These are phyloP conservation scores for Tuctoria greenei DNA, from an alignment of 176 grass and related monocot species.

Conservation along the genomic window DNA sequence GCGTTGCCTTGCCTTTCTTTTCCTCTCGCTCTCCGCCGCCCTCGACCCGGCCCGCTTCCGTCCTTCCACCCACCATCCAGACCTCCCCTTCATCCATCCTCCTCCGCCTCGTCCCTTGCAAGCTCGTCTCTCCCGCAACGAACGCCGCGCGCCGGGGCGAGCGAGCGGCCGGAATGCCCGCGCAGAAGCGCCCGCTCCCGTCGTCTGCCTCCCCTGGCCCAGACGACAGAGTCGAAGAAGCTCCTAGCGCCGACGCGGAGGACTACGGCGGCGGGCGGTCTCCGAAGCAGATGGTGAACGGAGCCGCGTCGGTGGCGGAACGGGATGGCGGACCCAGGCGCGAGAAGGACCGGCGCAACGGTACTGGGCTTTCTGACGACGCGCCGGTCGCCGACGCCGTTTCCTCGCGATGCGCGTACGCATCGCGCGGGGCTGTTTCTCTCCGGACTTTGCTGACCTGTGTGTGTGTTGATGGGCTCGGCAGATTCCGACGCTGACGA, in stretches of 20 bases:
- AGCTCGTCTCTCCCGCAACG: slow-evolving; percentile 15
- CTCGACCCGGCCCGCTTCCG: slow-evolving; percentile 44
- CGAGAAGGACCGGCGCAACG: slow-evolving; percentile 32
- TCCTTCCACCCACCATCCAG: slow-evolving; percentile 44
- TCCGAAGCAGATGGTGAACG: slow-evolving; percentile 33
- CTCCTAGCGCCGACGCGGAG: slow-evolving; percentile 1
- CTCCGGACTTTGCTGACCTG: slow-evolving; percentile 19
- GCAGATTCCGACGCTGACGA: slow-evolving; percentile 60
- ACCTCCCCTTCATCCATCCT: not conserved
- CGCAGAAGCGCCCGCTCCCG: slow-evolving; percentile 59
- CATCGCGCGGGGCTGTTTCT: slow-evolving; percentile 30
- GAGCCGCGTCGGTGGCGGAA: not conserved
- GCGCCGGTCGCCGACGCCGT: slow-evolving; percentile 1
- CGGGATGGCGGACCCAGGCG: not conserved
- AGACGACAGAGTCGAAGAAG: slow-evolving; percentile 26
- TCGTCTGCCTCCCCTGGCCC: slow-evolving; percentile 17
- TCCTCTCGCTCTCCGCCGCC: slow-evolving; percentile 58
- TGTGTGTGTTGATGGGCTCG: slow-evolving; percentile 12
- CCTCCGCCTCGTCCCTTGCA: not conserved
- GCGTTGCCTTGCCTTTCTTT: slow-evolving; percentile 18
- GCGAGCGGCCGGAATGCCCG: slow-evolving; percentile 49
- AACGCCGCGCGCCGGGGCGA: slow-evolving; percentile 24
- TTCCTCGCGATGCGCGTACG: slow-evolving; percentile 27
- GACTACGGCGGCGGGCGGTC: not conserved
- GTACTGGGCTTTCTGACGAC: slow-evolving; percentile 16